phyloP scores from a whole-genome alignment of 495 filamentous ascomycete species.

The Pyrenula aspistea region DNA sequence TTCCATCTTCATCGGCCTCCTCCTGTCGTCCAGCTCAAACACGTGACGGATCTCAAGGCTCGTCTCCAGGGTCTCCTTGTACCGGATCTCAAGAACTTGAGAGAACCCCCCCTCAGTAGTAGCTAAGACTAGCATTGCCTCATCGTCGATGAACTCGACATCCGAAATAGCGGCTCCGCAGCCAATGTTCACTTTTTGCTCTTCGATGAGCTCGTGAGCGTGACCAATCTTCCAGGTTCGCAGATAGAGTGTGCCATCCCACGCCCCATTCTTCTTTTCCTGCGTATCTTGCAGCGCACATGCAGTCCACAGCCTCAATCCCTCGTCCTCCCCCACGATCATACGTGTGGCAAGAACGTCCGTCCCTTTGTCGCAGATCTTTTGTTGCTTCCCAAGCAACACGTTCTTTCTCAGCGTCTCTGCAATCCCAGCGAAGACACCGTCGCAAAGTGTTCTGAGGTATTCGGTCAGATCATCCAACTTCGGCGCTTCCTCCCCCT shows the following conservation, averaged over 20 bases:
- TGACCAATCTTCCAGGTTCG: background rate
- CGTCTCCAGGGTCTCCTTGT: background rate
- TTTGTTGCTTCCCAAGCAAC: constrained; percentile 34
- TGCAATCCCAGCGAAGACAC: constrained; percentile 44
- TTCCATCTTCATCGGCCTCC: constrained; percentile 32
- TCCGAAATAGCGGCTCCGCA: background rate
- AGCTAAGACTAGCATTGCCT: background rate
- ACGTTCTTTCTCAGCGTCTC: constrained; percentile 44
- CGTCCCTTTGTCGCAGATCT: constrained; percentile 22
- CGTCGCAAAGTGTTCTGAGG: constrained; percentile 38
- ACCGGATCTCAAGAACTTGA: background rate
- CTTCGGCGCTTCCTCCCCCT: constrained; percentile 19
- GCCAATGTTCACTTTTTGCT: background rate
- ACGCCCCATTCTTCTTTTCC: background rate
- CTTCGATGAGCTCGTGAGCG: background rate
- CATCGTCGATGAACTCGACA: background rate
- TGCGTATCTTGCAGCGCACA: background rate
- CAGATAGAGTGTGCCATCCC: background rate
- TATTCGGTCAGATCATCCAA: constrained; percentile 39
- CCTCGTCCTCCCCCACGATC: background rate
- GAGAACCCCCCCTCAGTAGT: background rate
- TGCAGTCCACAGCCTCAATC: background rate
- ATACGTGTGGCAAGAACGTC: background rate
- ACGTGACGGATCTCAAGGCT: background rate
- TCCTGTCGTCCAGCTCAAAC: background rate